Evolutionary conservation across 2,329 filamentous ascomycete genomes (phyloP).

Genomic region (Clathrospora elynae): DNA sequence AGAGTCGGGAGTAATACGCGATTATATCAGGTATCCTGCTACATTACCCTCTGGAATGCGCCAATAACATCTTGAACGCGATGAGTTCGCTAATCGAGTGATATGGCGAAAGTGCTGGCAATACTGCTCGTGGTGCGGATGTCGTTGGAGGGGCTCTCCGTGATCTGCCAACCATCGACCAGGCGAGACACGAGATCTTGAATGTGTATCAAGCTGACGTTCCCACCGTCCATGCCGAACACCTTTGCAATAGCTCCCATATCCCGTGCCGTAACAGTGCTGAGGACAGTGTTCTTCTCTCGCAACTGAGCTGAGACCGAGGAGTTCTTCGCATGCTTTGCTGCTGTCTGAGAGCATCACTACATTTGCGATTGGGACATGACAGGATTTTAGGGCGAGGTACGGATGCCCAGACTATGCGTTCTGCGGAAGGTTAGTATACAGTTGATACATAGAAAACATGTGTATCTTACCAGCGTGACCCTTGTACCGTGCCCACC

Average conservation of each 20-base stretch:
- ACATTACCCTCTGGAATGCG: slow-evolving; percentile 8
- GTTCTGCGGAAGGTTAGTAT: background rate
- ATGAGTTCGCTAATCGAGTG: background rate
- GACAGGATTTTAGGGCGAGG: background rate
- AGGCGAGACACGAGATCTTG: slow-evolving; percentile 9
- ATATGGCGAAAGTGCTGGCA: slow-evolving; percentile 8
- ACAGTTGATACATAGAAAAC: no score
- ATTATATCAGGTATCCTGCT: background rate
- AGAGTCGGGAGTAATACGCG: background rate
- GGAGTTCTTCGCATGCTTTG: background rate
- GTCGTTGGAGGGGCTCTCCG: background rate
- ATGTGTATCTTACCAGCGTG: background rate
- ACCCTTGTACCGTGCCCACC: slow-evolving; percentile 12
- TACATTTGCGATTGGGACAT: background rate
- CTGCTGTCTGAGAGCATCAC: background rate
- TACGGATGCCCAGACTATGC: slow-evolving; percentile 1
- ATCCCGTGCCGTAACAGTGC: background rate
- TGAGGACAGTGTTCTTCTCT: background rate
- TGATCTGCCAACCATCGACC: slow-evolving; percentile 2
- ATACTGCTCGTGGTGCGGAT: background rate
- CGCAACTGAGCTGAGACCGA: slow-evolving; percentile 3
- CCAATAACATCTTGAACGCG: background rate
- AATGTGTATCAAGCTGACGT: background rate
- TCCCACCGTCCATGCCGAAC: slow-evolving; percentile 4
- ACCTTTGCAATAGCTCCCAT: slow-evolving; percentile 1